phyloP scores from a whole-genome alignment of 148 eudicot genomes.

The Hydrangea macrophylla region DNA sequence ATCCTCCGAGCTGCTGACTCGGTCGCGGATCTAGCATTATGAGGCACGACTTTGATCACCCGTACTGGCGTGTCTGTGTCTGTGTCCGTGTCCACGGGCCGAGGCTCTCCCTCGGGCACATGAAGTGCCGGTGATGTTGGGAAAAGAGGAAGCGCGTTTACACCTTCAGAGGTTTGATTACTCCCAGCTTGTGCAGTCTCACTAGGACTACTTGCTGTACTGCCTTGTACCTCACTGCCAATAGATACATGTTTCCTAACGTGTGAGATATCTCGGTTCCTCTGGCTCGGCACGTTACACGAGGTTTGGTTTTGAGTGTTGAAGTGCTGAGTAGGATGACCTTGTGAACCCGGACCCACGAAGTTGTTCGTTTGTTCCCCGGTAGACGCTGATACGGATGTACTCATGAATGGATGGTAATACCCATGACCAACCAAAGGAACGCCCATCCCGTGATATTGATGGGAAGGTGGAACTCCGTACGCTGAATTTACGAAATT shows the following conservation, averaged over 20 bases:
- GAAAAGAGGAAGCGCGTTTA: conserved; percentile 44
- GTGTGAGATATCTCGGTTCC: conserved; percentile 18
- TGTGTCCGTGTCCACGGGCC: no score
- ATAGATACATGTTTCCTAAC: conserved; percentile 19
- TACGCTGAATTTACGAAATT: conserved; percentile 38
- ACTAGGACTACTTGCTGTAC: conserved; percentile 63
- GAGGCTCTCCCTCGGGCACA: conserved; percentile 15
- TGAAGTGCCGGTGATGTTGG: conserved; percentile 33
- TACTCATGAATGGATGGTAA: conserved; percentile 54
- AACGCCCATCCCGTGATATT: conserved; percentile 45
- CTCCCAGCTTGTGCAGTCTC: conserved; percentile 24
- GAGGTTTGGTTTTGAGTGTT: conserved; percentile 40
- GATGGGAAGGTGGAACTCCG: conserved; percentile 37
- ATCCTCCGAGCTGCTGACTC: conserved; percentile 76
- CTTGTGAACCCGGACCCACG: conserved; percentile 22
- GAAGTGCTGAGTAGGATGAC: conserved; percentile 29
- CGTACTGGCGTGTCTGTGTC: conserved; percentile 30
- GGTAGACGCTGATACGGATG: conserved; percentile 43
- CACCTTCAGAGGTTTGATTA: conserved; percentile 18
- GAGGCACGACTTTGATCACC: conserved; percentile 81
- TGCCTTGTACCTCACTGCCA: conserved; percentile 49
- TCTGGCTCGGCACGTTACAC: conserved; percentile 33
- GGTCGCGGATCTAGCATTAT: conserved; percentile 51
- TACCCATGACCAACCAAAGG: conserved; percentile 50
- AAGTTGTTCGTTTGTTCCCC: conserved; percentile 41